Evolutionary conservation across 352 stramenopile genomes (phyloP), one percentile per base, ranked within the genome.

Genomic region (Globisporangium heterothallicum): DNA sequence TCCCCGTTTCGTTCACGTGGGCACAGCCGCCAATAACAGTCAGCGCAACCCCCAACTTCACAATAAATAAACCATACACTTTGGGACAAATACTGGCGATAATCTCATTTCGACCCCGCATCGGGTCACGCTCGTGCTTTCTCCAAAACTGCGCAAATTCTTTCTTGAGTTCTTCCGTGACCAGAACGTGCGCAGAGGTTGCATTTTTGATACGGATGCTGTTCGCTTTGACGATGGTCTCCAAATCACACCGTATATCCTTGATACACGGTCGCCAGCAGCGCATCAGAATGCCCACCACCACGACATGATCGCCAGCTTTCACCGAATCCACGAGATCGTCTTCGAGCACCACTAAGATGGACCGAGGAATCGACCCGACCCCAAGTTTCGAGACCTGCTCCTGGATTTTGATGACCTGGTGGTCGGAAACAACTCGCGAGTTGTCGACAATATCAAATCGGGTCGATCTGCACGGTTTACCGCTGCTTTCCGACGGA

Each of bases 321-420:
- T 98, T 88, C 18, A 88, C 77, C 5, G 71, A 70, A 50, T 91
- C 79, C 22, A 91, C 79, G 0, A 91, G 56, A 24, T 88, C 74
- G 43, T 98, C 88, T 56, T 97, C 78, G 16, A 98, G 66, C 56
- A 98, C 91, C n/a, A 98, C 85, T 24, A 98, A 64, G 19, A 99
- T 95, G 18, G 85, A 95, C 27, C 92, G 73, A 2, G 96, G 96
- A 50, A 98, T 97, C 29, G 79, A 95, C 1, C 95, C 95, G 26
- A 98, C 78, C 24, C 72, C 77, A 12, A 97, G 60, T 55, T 90
- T 93, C n/a, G 86, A 89, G 19, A 91, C 86, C 44, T 95, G 82
- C 61, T 99, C 96, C 68, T 99, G 95, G 41, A 99, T 90, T 65
- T 98, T 97, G 53, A 98, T 96, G 64, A 98, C 91, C 63, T 98